Evolutionary conservation across 2,329 filamentous ascomycete genomes (phyloP).

Genomic region (Exophiala alcalophila): DNA sequence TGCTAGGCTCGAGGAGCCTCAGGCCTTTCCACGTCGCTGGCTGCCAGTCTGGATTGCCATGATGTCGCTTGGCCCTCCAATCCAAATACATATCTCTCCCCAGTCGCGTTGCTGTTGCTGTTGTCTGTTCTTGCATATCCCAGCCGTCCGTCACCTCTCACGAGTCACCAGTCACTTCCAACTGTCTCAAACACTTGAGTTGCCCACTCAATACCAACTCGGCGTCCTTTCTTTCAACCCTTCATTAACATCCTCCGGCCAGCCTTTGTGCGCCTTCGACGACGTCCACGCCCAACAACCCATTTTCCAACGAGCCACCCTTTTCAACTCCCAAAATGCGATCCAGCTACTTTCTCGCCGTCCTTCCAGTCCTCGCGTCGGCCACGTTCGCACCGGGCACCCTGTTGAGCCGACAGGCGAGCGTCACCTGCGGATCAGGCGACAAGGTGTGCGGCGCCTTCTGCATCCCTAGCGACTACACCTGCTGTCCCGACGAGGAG

Average conservation of each 20-base stretch:
- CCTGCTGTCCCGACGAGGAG: constrained; percentile 27
- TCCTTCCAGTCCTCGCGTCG: constrained; percentile 16
- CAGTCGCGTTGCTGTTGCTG: neutral
- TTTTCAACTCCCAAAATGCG: constrained; percentile 23
- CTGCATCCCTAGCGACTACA: constrained; percentile 27
- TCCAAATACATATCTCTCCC: constrained; percentile 14
- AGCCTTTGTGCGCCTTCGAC: neutral
- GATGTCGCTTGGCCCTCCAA: constrained; percentile 7
- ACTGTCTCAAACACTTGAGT: neutral
- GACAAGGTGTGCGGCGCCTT: constrained; percentile 26
- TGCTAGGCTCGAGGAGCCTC: neutral
- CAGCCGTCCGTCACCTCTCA: constrained; percentile 6
- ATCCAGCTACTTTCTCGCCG: constrained; percentile 13
- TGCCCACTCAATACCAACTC: constrained; percentile 11
- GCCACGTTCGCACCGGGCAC: constrained; percentile 15
- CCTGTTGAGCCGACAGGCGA: constrained; percentile 19
- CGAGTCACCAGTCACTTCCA: neutral
- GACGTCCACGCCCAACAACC: neutral
- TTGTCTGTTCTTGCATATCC: constrained; percentile 2
- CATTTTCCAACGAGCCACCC: too few species aligned
- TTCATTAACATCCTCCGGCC: constrained; percentile 3
- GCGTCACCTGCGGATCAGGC: constrained; percentile 16
- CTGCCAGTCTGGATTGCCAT: constrained; percentile 5
- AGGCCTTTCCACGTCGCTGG: neutral
- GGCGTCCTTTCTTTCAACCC: constrained; percentile 16